Evolutionary conservation across 2,329 filamentous ascomycete species (phyloP).

Genomic region (Knufia fluminis): DNA sequence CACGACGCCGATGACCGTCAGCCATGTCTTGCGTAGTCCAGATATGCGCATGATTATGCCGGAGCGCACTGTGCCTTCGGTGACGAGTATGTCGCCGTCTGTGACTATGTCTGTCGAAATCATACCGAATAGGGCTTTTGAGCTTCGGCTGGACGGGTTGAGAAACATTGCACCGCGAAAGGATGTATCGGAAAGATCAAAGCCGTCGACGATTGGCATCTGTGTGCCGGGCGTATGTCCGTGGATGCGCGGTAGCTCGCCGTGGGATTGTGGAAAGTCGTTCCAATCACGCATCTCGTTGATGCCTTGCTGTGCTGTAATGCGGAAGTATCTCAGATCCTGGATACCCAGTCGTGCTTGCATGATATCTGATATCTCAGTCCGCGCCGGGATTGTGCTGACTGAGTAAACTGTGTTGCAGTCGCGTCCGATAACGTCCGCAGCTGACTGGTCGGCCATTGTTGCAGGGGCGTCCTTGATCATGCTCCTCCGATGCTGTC

Average conservation of each 20-base stretch:
- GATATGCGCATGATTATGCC: conserved; percentile 5
- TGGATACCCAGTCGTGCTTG: conserved; percentile 5
- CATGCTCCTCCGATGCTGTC: background rate
- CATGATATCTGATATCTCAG: conserved; percentile 7
- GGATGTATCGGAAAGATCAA: conserved; percentile 6
- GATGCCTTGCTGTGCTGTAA: conserved; percentile 1
- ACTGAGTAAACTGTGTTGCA: conserved; percentile 5
- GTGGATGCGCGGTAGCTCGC: background rate
- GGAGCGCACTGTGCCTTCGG: background rate
- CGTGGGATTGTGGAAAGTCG: background rate
- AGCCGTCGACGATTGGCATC: conserved; percentile 9
- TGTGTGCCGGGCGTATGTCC: conserved; percentile 3
- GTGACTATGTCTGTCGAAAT: background rate
- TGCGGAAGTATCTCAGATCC: conserved; percentile 1
- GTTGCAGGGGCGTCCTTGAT: background rate
- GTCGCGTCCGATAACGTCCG: background rate
- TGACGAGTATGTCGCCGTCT: conserved; percentile 1
- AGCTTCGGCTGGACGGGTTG: background rate
- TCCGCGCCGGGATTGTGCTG: conserved; percentile 1
- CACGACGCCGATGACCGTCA: conserved; percentile 7
- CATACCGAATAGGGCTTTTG: conserved; percentile 3
- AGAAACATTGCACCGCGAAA: conserved; percentile 6
- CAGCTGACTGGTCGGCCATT: background rate
- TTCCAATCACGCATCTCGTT: conserved; percentile 3
- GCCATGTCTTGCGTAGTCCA: conserved; percentile 2